phyloP scores from a whole-genome alignment of 805 yeast species.

The Monosporozyma servazzii region DNA sequence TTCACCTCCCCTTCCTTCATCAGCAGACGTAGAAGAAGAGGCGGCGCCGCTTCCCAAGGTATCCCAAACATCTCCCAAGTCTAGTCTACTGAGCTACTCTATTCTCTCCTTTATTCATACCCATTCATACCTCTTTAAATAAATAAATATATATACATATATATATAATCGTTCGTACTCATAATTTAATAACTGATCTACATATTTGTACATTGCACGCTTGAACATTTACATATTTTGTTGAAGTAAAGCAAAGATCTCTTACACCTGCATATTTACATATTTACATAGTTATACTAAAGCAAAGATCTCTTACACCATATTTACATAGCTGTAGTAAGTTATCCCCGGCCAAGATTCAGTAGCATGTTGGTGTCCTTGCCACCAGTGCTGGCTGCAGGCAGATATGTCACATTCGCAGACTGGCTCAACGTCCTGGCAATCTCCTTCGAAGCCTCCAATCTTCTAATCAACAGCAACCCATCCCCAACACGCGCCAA shows the following conservation, averaged over 20 bases:
- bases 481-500: slow-evolving; percentile 94
- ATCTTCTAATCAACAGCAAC: slow-evolving; percentile 80
- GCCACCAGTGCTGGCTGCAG: slow-evolving; percentile 34
- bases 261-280: no score
- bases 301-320: no score
- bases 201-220: not conserved
- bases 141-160: no score
- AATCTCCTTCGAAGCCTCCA: slow-evolving; percentile 94
- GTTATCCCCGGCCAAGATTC: slow-evolving; percentile 49
- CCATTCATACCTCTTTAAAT: not conserved
- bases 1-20: slow-evolving; percentile 21
- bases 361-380: slow-evolving; percentile 49
- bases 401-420: slow-evolving; percentile 82
- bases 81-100: slow-evolving; percentile 29
- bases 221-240: not conserved
- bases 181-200: no score
- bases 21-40: slow-evolving; percentile 33
- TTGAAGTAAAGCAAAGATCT: no score
- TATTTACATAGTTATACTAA: no score
- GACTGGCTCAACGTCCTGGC: slow-evolving; percentile 79
- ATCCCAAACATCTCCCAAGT: slow-evolving; percentile 88
- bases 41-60: slow-evolving; percentile 39
- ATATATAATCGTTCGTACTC: no score
- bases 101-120: not conserved
- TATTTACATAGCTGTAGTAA: no score